phyloP scores from a whole-genome alignment of 139 green algal genomes.

The Tetradesmus lagerheimii region DNA sequence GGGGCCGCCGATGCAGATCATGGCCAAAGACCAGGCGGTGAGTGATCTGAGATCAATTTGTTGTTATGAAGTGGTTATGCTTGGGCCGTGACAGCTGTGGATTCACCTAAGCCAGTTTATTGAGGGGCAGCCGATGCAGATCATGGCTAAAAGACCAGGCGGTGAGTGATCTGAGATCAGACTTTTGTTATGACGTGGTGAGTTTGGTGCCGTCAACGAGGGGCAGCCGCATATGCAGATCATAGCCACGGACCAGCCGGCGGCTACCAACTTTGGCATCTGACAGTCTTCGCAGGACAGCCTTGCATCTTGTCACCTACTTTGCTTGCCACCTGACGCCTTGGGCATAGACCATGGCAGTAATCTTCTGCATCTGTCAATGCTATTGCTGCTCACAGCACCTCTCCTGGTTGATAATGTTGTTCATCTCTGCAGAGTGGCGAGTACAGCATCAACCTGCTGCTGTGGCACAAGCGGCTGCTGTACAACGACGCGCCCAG shows the following conservation, averaged over 20 bases:
- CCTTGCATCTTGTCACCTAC: too few species aligned
- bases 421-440: conserved; percentile 33
- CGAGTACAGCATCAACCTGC: conserved; percentile 27
- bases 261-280: too few species aligned
- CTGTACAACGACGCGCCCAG: conserved; percentile 21
- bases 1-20: conserved; percentile 45
- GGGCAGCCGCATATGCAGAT: conserved; percentile 44
- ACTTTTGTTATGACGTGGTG: too few species aligned
- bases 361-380: too few species aligned
- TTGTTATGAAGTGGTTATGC: too few species aligned
- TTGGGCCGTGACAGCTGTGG: not conserved
- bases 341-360: too few species aligned
- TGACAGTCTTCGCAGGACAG: too few species aligned
- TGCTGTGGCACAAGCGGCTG: conserved; percentile 51
- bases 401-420: not conserved
- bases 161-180: too few species aligned
- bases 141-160: conserved; percentile 35
- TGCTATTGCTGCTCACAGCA: not conserved
- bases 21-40: conserved; percentile 26
- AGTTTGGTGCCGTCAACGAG: not conserved
- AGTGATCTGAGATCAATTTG: too few species aligned
- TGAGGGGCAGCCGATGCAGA: conserved; percentile 42
- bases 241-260: too few species aligned
- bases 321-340: too few species aligned
- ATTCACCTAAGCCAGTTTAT: conserved; percentile 32